A percentile compares a stretch with the other conserved stretches of the same genome.
phyloP scores from a whole-genome alignment of 2,329 filamentous ascomycete species.

The Sarocladiaceae sp. region DNA sequence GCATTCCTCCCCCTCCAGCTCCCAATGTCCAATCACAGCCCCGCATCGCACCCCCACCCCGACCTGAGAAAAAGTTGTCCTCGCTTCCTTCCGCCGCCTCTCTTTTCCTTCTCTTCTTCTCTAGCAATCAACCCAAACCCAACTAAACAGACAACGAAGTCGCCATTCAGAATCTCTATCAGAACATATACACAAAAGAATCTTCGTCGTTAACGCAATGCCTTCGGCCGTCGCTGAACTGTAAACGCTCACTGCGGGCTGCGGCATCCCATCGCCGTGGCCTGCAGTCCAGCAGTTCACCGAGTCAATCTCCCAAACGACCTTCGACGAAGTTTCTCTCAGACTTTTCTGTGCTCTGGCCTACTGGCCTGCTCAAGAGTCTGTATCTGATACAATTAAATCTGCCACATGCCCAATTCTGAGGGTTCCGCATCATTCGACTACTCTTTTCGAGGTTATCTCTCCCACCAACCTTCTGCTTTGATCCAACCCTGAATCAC shows the following conservation, averaged over 20 bases:
- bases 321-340: conserved; percentile 64
- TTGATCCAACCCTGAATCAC: not conserved
- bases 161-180: conserved; percentile 33
- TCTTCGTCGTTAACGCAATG: conserved; percentile 67
- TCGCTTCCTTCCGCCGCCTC: conserved; percentile 11
- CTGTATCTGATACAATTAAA: conserved; percentile 33
- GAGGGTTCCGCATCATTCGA: conserved; percentile 21
- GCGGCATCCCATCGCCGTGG: conserved; percentile 43
- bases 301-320: conserved; percentile 51
- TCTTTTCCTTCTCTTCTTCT: conserved; percentile 23
- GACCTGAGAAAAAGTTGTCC: conserved; percentile 5
- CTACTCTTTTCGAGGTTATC: conserved; percentile 9
- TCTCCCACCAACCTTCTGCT: not conserved
- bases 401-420: conserved; percentile 23
- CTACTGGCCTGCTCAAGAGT: conserved; percentile 35
- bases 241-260: conserved; percentile 84
- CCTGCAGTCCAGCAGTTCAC: conserved; percentile 84
- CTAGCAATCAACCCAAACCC: conserved; percentile 28
- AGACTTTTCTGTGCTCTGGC: conserved; percentile 41
- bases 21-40: conserved; percentile 8
- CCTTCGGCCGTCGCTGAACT: conserved; percentile 82
- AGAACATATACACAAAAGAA: conserved; percentile 35
- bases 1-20: not conserved
- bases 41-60: conserved; percentile 3
- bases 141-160: conserved; percentile 61